A percentile compares a stretch with the other conserved stretches of the same genome.
These are phyloP conservation scores for Camellia lanceoleosa DNA, from an alignment of 148 eudicot species.

Conservation along the genomic window DNA sequence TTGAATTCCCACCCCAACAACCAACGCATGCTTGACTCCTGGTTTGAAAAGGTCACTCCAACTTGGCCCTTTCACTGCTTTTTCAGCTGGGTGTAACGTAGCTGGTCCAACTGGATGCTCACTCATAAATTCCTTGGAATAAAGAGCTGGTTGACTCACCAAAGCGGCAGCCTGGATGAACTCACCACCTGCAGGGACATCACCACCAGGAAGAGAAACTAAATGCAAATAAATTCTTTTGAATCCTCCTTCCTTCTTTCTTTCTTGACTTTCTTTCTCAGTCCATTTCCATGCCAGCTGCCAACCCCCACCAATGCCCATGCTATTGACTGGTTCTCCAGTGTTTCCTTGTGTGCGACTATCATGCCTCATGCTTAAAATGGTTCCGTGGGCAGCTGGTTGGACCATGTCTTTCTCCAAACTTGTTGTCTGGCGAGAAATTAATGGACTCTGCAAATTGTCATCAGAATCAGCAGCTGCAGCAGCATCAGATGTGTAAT, in stretches of 20 bases:
- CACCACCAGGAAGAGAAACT: constrained; percentile 38
- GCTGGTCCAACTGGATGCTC: constrained; percentile 49
- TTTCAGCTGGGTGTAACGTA: constrained; percentile 47
- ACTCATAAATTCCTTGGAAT: constrained; percentile 32
- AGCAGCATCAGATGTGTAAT: constrained; percentile 26
- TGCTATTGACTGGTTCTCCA: constrained; percentile 28
- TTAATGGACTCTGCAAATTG: constrained; percentile 30
- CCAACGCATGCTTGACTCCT: constrained; percentile 49
- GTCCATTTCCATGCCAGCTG: constrained; percentile 47
- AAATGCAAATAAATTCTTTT: constrained; percentile 44
- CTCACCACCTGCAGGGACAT: constrained; percentile 27
- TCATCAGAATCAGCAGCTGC: constrained; percentile 26
- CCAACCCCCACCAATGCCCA: constrained; percentile 55
- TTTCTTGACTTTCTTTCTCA: constrained; percentile 36
- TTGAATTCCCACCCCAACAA: constrained; percentile 48
- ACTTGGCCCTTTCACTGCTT: constrained; percentile 32
- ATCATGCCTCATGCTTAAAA: constrained; percentile 14
- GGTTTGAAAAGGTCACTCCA: constrained; percentile 51
- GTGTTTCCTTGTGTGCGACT: constrained; percentile 21
- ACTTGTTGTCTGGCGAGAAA: constrained; percentile 36
- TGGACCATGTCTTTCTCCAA: constrained; percentile 30
- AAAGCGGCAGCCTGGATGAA: constrained; percentile 47
- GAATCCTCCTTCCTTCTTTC: constrained; percentile 36
- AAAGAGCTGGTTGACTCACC: constrained; percentile 46
- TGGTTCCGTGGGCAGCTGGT: constrained; percentile 22